Evolutionary conservation across 306 rosid genomes (phyloP), one percentile per base, ranked within the genome.

Genomic region (Vigna hirtella): DNA sequence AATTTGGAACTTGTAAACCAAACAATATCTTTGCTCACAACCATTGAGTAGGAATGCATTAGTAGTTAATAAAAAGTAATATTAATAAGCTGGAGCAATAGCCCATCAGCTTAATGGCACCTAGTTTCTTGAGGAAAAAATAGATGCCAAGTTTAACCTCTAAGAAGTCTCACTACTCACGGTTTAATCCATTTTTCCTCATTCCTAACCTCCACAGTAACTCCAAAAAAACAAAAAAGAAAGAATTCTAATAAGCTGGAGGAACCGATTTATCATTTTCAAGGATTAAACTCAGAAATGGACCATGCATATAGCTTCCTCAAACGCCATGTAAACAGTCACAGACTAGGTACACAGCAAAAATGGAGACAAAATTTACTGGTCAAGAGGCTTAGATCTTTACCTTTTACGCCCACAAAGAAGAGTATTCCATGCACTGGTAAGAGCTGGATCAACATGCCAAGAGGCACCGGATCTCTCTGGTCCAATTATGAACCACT

Each of bases 371-470:
- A 55, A 38, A 57, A 52, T 71, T 68, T 49, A 42, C 50, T 15
- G 20, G 56, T 66, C 69, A 63, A 72, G 49, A 24, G 78, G 80
- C 36, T 56, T 59, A 72, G 22, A 18, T 10, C 45, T 77, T 77
- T 77, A 95, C 99, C 99, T 90, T 89, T 95, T 95, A 72, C 91
- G 91, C 58, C 99, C 99, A 47, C 85, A 83, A 71, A 95, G 86
- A 82, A 95, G 99, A 26, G 99, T 95, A 86, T 95, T 93, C 99
- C 99, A 92, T 68, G 99, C 99, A 83, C 99, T 95, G 64, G 99
- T 95, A 76, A 95, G 98, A 77, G 97, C 90, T 48, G 99, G 99
- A 90, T 95, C 99, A 86, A 95, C 96, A 88, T 95, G 99, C 99
- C 99, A 95, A 51, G 99, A 93, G 61, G 99, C 98, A 64, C 99